Percentiles rank a stretch among this genome's conserved stretches.
Conservation (phyloP, 805 yeast species). For the Wickerhamiella cacticola region DNA sequence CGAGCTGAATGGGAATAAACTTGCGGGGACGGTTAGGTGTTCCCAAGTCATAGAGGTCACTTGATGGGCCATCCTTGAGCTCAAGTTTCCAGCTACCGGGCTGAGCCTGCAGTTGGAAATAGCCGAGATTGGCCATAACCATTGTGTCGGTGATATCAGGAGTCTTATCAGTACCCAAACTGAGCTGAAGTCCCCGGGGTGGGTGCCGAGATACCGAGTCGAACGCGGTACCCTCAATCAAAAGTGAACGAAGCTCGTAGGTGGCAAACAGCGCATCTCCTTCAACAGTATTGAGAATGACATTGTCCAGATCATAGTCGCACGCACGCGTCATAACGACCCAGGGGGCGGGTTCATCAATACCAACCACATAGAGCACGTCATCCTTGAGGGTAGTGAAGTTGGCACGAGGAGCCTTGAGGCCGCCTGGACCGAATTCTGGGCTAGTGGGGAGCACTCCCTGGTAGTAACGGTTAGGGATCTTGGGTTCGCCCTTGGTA, state of each 20-base stretch:
- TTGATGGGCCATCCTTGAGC: slow-evolving; percentile 35
- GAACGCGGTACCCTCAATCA: slow-evolving; percentile 61
- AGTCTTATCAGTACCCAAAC: slow-evolving; percentile 25
- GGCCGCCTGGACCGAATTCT: slow-evolving; percentile 25
- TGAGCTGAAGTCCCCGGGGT: slow-evolving; percentile 40
- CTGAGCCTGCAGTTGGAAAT: slow-evolving; percentile 60
- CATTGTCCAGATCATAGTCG: slow-evolving; percentile 51
- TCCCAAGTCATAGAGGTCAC: slow-evolving; percentile 33
- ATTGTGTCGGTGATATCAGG: slow-evolving; percentile 38
- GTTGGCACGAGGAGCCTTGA: slow-evolving; percentile 24
- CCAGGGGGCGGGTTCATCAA: slow-evolving; percentile 61
- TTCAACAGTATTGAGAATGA: slow-evolving; percentile 35
- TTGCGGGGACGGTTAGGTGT: neutral
- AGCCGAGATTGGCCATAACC: slow-evolving; percentile 74
- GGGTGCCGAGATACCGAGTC: slow-evolving; percentile 37
- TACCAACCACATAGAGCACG: slow-evolving; percentile 40
- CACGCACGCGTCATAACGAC: slow-evolving; percentile 42
- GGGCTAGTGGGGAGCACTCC: slow-evolving; percentile 26
- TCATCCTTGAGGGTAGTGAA: slow-evolving; percentile 43
- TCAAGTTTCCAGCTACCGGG: slow-evolving; percentile 60
- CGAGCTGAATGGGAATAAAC: slow-evolving; percentile 5
- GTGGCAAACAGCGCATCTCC: slow-evolving; percentile 33
- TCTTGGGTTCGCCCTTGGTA: slow-evolving; percentile 7
- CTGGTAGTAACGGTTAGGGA: slow-evolving; percentile 18
- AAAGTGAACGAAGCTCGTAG: slow-evolving; percentile 41